A percentile compares a stretch with the other conserved stretches of the same genome.
phyloP scores from a whole-genome alignment of 345 rosid genomes.

The Salix brachista region DNA sequence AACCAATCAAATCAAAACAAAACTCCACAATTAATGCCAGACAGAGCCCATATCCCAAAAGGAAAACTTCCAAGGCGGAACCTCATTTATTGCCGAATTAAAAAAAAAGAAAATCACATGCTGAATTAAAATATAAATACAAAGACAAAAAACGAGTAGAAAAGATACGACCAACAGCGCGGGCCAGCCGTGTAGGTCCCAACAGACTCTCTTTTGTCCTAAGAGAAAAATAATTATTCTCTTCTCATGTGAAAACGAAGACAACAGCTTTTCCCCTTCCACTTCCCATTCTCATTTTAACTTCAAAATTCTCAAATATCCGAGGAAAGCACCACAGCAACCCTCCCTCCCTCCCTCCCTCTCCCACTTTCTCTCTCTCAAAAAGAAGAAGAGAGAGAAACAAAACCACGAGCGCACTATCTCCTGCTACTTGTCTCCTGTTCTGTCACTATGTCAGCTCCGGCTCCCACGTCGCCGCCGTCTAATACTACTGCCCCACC shows the following conservation, averaged over 20 bases:
- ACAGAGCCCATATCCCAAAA: too few relatives aligned
- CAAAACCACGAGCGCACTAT: neutral
- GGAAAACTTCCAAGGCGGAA: neutral
- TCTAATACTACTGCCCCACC: conserved; percentile 35
- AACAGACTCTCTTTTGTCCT: conserved; percentile 9
- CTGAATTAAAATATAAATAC: neutral
- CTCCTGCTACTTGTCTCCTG: neutral
- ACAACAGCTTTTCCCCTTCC: too few relatives aligned
- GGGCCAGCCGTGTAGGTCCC: conserved; percentile 54
- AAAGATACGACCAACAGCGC: conserved; percentile 23
- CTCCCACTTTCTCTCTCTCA: neutral
- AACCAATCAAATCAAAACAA: too few relatives aligned
- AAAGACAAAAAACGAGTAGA: neutral
- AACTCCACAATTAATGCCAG: too few relatives aligned
- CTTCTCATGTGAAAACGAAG: too few relatives aligned
- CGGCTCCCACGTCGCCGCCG: conserved; percentile 31
- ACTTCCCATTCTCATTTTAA: too few relatives aligned
- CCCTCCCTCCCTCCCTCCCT: neutral
- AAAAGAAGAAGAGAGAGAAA: neutral
- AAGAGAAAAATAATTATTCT: neutral
- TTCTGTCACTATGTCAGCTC: conserved; percentile 41
- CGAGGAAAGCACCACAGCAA: too few relatives aligned
- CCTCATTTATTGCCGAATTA: neutral
- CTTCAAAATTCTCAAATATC: too few relatives aligned
- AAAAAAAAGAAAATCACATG: neutral